A percentile compares a stretch with the other conserved stretches of the same genome.
Conservation (phyloP, 2,329 filamentous ascomycete genomes). For the Scleromitrula shiraiana region DNA sequence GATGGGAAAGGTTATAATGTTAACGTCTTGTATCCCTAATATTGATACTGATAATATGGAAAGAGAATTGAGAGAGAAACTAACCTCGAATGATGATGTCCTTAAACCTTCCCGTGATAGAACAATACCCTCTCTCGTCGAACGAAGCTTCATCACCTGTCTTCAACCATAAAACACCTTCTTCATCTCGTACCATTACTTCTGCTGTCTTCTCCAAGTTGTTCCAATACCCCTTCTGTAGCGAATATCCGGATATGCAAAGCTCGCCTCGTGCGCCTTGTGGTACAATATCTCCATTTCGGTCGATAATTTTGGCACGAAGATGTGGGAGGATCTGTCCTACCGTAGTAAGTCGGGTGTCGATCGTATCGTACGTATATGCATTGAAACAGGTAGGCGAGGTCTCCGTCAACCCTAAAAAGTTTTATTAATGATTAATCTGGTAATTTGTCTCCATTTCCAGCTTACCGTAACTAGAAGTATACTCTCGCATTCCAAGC, state of each 20-base stretch:
- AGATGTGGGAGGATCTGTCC: constrained; percentile 70
- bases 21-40: too few species aligned
- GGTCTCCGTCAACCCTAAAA: constrained; percentile 63
- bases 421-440: neutral
- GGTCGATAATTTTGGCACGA: constrained; percentile 61
- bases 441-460: neutral
- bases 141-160: constrained; percentile 48
- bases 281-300: constrained; percentile 43
- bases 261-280: constrained; percentile 49
- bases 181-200: constrained; percentile 18
- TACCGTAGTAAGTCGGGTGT: constrained; percentile 61
- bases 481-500: constrained; percentile 62
- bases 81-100: constrained; percentile 58
- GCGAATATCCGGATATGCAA: constrained; percentile 41
- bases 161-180: constrained; percentile 38
- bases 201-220: constrained; percentile 33
- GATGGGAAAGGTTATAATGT: too few species aligned
- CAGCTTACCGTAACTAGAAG: constrained; percentile 34
- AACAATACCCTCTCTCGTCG: constrained; percentile 35
- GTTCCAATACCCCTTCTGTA: constrained; percentile 56
- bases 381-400: constrained; percentile 77
- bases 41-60: too few species aligned
- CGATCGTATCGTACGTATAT: constrained; percentile 62
- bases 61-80: too few species aligned
- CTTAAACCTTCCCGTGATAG: constrained; percentile 61